Evolutionary conservation across 192 early-diverging fungal species (phyloP).

Genomic region (Entomortierella chlamydospora): DNA sequence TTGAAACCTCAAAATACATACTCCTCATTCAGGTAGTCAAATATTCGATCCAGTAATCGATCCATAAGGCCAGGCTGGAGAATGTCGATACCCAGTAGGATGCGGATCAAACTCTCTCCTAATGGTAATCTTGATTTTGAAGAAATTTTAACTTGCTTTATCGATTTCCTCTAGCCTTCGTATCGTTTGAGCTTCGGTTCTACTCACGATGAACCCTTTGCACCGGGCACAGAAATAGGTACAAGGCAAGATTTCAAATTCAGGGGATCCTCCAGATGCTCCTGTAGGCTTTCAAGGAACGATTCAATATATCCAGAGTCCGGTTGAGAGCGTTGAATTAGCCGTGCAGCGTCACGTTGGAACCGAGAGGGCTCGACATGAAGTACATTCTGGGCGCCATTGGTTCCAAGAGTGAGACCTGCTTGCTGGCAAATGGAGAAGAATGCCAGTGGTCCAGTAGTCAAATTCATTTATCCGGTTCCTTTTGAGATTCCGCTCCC

Average conservation of each 20-base stretch:
- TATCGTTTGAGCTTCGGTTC: too few relatives aligned
- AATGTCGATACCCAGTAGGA: constrained; percentile 68
- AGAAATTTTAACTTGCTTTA: neutral
- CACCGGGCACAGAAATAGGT: constrained; percentile 15
- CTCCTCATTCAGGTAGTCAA: constrained; percentile 32
- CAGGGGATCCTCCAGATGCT: constrained; percentile 33
- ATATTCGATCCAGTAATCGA: constrained; percentile 64
- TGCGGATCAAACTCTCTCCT: constrained; percentile 68
- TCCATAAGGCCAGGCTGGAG: constrained; percentile 72
- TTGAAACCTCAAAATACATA: constrained; percentile 9
- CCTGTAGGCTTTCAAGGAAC: constrained; percentile 51
- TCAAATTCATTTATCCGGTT: constrained; percentile 11
- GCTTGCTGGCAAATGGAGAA: constrained; percentile 37
- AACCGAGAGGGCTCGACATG: constrained; percentile 35
- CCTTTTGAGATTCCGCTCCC: too few relatives aligned
- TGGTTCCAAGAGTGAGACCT: constrained; percentile 21
- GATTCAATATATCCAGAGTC: constrained; percentile 15
- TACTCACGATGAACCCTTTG: constrained; percentile 25
- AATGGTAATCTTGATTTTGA: constrained; percentile 17
- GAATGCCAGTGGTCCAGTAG: constrained; percentile 17
- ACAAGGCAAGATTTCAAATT: constrained; percentile 33
- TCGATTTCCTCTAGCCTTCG: neutral
- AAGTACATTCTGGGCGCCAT: constrained; percentile 17
- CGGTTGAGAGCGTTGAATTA: constrained; percentile 18
- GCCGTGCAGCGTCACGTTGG: constrained; percentile 28